Conservation (phyloP, 2,329 filamentous ascomycete species). For the Talaromyces atroroseus region DNA sequence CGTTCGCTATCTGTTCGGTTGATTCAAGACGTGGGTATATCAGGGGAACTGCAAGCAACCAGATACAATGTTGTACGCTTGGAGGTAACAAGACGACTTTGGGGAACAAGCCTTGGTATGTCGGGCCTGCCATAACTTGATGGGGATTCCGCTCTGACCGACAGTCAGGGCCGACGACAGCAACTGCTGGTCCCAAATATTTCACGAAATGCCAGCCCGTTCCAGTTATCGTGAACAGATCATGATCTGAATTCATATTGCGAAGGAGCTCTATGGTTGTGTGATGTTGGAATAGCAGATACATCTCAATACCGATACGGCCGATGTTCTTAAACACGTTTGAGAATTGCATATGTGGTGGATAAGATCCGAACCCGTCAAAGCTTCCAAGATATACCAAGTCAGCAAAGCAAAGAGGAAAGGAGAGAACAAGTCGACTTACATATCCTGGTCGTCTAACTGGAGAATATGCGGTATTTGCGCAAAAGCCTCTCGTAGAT, state of each 20-base stretch:
- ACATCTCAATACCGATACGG: slow-evolving; percentile 93
- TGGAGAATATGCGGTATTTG: slow-evolving; percentile 93
- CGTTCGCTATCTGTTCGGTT: slow-evolving; percentile 84
- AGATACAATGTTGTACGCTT: slow-evolving; percentile 92
- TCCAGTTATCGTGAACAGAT: slow-evolving; percentile 96
- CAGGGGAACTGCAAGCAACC: slow-evolving; percentile 88
- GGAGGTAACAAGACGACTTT: slow-evolving; percentile 87
- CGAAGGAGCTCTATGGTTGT: slow-evolving; percentile 90
- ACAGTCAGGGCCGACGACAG: slow-evolving; percentile 83
- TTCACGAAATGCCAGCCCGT: slow-evolving; percentile 98
- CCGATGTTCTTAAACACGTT: slow-evolving; percentile 98
- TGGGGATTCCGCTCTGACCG: slow-evolving; percentile 84
- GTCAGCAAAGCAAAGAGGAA: neutral
- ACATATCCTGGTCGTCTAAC: slow-evolving; percentile 97
- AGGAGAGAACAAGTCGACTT: slow-evolving; percentile 41
- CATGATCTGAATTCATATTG: slow-evolving; percentile 78
- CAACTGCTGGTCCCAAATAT: slow-evolving; percentile 84
- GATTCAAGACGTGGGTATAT: slow-evolving; percentile 88
- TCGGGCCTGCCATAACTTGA: slow-evolving; percentile 91
- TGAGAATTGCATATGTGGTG: slow-evolving; percentile 96
- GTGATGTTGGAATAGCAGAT: slow-evolving; percentile 95
- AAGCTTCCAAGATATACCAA: slow-evolving; percentile 55
- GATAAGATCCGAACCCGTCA: slow-evolving; percentile 94
- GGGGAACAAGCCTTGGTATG: slow-evolving; percentile 94
- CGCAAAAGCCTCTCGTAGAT: slow-evolving; percentile 88